Percentiles rank a stretch among this genome's conserved stretches.
phyloP scores from a whole-genome alignment of 306 rosid genomes.

The Adenanthera pavonina region DNA sequence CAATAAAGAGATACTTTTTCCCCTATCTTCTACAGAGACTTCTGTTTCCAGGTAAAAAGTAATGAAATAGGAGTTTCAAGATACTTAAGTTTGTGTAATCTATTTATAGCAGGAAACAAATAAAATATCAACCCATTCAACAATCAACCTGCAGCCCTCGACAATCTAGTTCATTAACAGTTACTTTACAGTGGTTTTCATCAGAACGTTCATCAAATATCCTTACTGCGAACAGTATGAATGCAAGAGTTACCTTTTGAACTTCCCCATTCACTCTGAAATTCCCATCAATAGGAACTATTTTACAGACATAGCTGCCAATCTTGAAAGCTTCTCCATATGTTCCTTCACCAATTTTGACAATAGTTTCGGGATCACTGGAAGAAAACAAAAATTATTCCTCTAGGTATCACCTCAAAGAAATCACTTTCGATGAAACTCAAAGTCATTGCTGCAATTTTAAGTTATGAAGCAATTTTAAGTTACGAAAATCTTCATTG shows the following conservation, averaged over 20 bases:
- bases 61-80: not conserved
- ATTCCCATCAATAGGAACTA: slow-evolving; percentile 93
- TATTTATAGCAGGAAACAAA: not conserved
- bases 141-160: not conserved
- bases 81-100: not conserved
- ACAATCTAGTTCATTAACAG: not conserved
- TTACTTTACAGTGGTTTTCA: slow-evolving; percentile 11
- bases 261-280: slow-evolving; percentile 82
- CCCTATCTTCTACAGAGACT: not conserved
- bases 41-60: not conserved
- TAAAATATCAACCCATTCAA: not conserved
- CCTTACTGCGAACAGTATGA: slow-evolving; percentile 12
- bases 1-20: not conserved
- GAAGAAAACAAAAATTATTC: slow-evolving; percentile 35
- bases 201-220: slow-evolving; percentile 31
- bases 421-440: not conserved
- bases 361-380: slow-evolving; percentile 65
- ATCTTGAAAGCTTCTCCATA: slow-evolving; percentile 92
- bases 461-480: slow-evolving; percentile 16
- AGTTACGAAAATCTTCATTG: slow-evolving; percentile 16
- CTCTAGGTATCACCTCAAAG: slow-evolving; percentile 36
- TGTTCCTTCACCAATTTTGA: slow-evolving; percentile 94
- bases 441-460: slow-evolving; percentile 14
- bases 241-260: slow-evolving; percentile 70
- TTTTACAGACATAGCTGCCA: slow-evolving; percentile 80